phyloP scores from a whole-genome alignment of 2,329 filamentous ascomycete genomes.

The Diaporthe vaccinii region DNA sequence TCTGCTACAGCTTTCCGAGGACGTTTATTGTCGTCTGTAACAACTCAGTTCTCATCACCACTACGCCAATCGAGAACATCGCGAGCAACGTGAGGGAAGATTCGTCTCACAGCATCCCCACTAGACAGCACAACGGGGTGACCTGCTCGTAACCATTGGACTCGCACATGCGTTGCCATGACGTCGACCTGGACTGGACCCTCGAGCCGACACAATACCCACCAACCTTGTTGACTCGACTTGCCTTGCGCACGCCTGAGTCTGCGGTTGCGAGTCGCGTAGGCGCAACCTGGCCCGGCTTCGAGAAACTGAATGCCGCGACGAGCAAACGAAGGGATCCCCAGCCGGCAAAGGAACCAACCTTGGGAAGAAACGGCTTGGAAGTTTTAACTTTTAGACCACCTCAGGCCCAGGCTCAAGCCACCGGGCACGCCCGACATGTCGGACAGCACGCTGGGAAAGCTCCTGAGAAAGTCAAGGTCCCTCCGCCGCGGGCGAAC shows the following conservation, averaged over 20 bases:
- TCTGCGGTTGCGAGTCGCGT: constrained; percentile 8
- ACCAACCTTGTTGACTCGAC: neutral
- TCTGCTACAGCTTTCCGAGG: neutral
- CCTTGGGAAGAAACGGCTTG: constrained; percentile 31
- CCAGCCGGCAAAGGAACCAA: neutral
- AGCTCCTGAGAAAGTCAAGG: constrained; percentile 66
- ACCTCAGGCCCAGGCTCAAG: neutral
- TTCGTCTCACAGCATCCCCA: neutral
- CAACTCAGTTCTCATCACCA: neutral
- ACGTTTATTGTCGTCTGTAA: neutral
- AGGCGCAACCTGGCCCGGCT: neutral
- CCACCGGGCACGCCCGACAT: constrained; percentile 36
- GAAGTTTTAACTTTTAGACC: constrained; percentile 5
- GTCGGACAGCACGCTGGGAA: constrained; percentile 58
- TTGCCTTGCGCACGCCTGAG: neutral
- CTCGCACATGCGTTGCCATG: constrained; percentile 17
- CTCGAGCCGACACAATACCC: constrained; percentile 9
- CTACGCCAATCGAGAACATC: neutral
- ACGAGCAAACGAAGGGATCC: neutral
- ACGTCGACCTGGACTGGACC: constrained; percentile 17
- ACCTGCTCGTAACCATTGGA: neutral
- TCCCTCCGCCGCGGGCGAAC: constrained; percentile 62
- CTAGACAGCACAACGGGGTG: neutral
- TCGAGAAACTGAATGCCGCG: neutral
- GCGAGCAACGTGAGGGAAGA: neutral